phyloP scores from a whole-genome alignment of 306 rosid species.

The Luffa aegyptiaca region DNA sequence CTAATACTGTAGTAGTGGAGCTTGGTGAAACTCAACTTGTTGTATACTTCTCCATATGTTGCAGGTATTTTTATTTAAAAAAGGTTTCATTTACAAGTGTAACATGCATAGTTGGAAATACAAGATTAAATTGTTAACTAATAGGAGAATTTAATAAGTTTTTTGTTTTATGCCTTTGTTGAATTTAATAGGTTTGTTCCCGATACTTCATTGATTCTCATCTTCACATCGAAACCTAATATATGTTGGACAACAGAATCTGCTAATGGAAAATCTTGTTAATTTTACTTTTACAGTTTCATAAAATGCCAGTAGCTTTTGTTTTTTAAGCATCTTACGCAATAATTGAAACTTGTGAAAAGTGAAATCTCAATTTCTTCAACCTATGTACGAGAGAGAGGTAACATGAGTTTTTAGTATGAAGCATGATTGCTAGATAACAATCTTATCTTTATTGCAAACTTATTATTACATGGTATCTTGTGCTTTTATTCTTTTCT shows the following conservation, averaged over 20 bases:
- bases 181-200: conserved; percentile 24
- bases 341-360: not conserved
- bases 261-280: not conserved
- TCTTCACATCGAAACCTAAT: not conserved
- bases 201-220: not conserved
- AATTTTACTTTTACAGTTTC: not conserved
- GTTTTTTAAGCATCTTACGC: not conserved
- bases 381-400: not conserved
- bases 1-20: too few species aligned
- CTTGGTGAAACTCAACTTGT: too few species aligned
- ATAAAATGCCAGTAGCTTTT: not conserved
- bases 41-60: too few species aligned
- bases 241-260: not conserved
- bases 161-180: too few species aligned
- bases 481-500: not conserved
- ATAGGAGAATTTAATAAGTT: too few species aligned
- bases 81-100: too few species aligned
- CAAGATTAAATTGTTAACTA: too few species aligned
- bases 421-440: not conserved
- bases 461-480: not conserved
- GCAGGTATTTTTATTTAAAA: too few species aligned
- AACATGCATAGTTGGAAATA: too few species aligned
- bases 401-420: not conserved
- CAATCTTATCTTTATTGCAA: not conserved
- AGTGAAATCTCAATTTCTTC: not conserved